Evolutionary conservation across 768 basidiomycete species (phyloP).

Genomic region (Xerocomellus dryophilus): DNA sequence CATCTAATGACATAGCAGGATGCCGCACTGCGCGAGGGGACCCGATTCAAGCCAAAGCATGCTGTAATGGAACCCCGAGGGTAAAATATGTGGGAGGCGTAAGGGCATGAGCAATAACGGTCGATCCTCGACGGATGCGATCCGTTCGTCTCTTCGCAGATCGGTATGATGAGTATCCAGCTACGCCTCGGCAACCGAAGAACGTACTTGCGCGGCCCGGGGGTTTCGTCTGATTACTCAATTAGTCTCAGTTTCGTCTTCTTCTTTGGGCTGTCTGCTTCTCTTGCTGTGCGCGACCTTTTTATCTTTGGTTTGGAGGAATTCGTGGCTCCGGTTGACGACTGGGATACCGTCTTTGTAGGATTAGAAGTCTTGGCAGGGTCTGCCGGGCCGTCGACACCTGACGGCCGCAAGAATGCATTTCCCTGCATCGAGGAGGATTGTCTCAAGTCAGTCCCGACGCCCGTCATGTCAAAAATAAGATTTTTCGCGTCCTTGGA

Average conservation of each 20-base stretch:
- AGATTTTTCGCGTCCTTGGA: constrained; percentile 43
- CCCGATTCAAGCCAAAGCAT: constrained; percentile 12
- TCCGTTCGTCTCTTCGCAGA: constrained; percentile 17
- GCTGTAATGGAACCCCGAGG: constrained; percentile 24
- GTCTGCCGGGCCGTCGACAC: constrained; percentile 20
- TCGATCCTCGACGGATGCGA: constrained; percentile 22
- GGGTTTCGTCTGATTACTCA: constrained; percentile 21
- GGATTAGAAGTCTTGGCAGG: constrained; percentile 5
- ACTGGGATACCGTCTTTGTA: constrained; percentile 3
- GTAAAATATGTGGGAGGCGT: constrained; percentile 10
- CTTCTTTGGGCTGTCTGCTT: constrained; percentile 20
- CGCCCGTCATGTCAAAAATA: constrained; percentile 46
- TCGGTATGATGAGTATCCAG: constrained; percentile 10
- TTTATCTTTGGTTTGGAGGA: constrained; percentile 18
- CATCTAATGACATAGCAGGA: constrained; percentile 21
- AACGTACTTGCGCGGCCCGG: constrained; percentile 15
- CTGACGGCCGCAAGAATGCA: constrained; percentile 22
- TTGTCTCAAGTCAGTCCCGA: constrained; percentile 48
- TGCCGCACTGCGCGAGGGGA: constrained; percentile 9
- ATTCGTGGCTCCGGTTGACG: constrained; percentile 5
- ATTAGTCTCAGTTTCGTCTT: constrained; percentile 24
- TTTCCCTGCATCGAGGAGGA: constrained; percentile 18
- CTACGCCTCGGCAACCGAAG: constrained; percentile 17
- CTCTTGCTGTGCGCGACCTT: constrained; percentile 22
- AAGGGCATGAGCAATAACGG: constrained; percentile 7